phyloP scores from a whole-genome alignment of 2,329 filamentous ascomycete genomes.

The Fusarium proliferatum region DNA sequence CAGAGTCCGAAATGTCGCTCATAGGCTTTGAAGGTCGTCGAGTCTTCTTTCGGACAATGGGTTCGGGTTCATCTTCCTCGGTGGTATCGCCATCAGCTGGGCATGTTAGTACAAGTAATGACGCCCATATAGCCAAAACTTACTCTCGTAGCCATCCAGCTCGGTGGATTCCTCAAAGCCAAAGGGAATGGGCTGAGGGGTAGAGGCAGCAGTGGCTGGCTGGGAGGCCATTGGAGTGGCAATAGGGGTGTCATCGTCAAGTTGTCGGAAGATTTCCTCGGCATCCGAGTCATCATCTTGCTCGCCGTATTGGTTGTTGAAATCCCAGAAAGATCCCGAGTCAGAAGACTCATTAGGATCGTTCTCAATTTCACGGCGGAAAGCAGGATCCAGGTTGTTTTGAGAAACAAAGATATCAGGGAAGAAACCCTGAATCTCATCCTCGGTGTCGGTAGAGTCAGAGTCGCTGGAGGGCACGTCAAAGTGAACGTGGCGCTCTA shows the following conservation, averaged over 20 bases:
- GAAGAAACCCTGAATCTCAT: slow-evolving; percentile 73
- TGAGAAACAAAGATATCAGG: slow-evolving; percentile 84
- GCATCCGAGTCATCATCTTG: slow-evolving; percentile 54
- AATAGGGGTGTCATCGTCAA: slow-evolving; percentile 56
- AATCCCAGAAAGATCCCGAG: slow-evolving; percentile 73
- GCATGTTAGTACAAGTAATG: slow-evolving; percentile 52
- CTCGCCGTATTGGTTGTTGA: slow-evolving; percentile 59
- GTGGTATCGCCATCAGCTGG: slow-evolving; percentile 71
- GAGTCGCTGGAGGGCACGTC: slow-evolving; percentile 75
- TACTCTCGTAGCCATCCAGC: slow-evolving; percentile 69
- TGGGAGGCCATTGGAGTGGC: slow-evolving; percentile 55
- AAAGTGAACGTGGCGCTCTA: slow-evolving; percentile 79
- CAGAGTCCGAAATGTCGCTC: slow-evolving; percentile 62
- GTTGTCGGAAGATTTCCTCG: slow-evolving; percentile 52
- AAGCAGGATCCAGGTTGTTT: slow-evolving; percentile 75
- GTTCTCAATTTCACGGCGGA: slow-evolving; percentile 79
- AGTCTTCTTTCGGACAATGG: slow-evolving; percentile 60
- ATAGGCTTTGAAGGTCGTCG: slow-evolving; percentile 53
- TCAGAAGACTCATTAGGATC: slow-evolving; percentile 70
- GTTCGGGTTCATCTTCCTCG: slow-evolving; percentile 67
- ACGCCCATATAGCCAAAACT: slow-evolving; percentile 52
- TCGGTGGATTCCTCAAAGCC: slow-evolving; percentile 53
- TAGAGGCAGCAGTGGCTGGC: slow-evolving; percentile 36
- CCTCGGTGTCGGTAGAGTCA: slow-evolving; percentile 71
- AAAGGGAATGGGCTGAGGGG: slow-evolving; percentile 40